Evolutionary conservation across 345 rosid genomes (phyloP), one percentile per base, ranked within the genome.

Genomic region (Carallia brachiata): DNA sequence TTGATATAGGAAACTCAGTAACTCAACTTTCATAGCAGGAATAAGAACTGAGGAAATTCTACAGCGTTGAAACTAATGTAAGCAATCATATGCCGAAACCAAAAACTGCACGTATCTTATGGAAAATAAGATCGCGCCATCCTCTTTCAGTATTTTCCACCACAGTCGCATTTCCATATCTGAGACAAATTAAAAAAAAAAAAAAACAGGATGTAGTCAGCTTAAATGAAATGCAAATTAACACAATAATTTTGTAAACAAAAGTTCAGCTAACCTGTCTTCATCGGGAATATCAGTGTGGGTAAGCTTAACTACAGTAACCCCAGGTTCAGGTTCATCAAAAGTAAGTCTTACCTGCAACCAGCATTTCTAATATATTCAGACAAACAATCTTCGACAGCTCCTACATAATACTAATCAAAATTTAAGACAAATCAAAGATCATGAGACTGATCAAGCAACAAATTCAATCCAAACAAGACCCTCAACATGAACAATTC

Each of bases 131-230:
- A 76, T 90, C 97, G 61, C 93, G 82, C 99, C 99, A 92, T 70
- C 99, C 97, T 78, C 98, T 88, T 87, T 95, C 96, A 0, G 98
- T 95, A 84, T 92, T 95, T 76, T 92, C 98, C 80, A 79, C 97
- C 72, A 95, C 98, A 31, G 97, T 95, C 1, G 94, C 86, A 78
- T 95, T 95, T 57, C 97, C 99, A 68, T 90, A 95, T 77, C 99
- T 95, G 85, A 10, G 4, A 44, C 84, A n/a, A 70, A 1, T 34
- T 23, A 23, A 23, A 23, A 23, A 60, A 31, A 48, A n/a, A 61
- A 31, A 48, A 61, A 40, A 52, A 54, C 3, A 3, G 10, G 18
- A 52, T n/a, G 28, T 4, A 17, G 31, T 1, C 7, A 57, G 23
- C 31, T 23, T 23, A 23, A 23, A 23, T 28, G 59, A n/a, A 55